A percentile compares a stretch with the other conserved stretches of the same genome.
These are phyloP conservation scores for Nakaseomyces kungkrabaensis DNA, from an alignment of 1,139 yeast genomes.

Conservation along the genomic window DNA sequence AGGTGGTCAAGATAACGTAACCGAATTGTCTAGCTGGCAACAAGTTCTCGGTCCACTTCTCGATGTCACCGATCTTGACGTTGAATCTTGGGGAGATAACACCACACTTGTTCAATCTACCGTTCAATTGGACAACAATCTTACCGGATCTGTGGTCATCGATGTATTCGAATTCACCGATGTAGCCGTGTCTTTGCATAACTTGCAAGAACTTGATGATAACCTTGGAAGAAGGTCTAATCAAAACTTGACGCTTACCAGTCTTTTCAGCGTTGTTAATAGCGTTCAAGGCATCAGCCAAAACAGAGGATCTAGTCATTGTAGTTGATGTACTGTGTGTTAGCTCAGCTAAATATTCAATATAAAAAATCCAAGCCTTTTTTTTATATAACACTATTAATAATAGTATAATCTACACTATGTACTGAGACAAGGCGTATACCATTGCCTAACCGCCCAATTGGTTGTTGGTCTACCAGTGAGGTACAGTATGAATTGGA, in stretches of 20 bases:
- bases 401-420: too few relatives aligned
- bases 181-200: conserved; percentile 98
- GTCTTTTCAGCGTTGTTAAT: conserved; percentile 99
- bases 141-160: conserved; percentile 99
- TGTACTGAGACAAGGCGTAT: too few relatives aligned
- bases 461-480: too few relatives aligned
- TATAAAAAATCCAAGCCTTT: too few relatives aligned
- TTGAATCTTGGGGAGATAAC: conserved; percentile 97
- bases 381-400: too few relatives aligned
- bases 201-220: conserved; percentile 93
- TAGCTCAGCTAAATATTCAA: not conserved
- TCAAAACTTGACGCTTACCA: conserved; percentile 97
- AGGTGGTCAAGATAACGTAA: conserved; percentile 91
- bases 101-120: conserved; percentile 98
- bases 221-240: conserved; percentile 98
- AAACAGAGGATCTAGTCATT: conserved; percentile 98
- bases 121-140: conserved; percentile 92
- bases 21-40: conserved; percentile 99
- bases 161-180: conserved; percentile 97
- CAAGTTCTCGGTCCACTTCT: conserved; percentile 96
- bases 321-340: conserved; percentile 15
- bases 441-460: too few relatives aligned
- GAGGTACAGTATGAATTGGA: too few relatives aligned
- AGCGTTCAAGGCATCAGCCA: conserved; percentile 97
- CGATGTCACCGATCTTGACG: conserved; percentile 86